Percentiles rank a stretch among this genome's conserved stretches.
phyloP scores from a whole-genome alignment of 1,284 basidiomycete genomes.

The Ganoderma lucidum region DNA sequence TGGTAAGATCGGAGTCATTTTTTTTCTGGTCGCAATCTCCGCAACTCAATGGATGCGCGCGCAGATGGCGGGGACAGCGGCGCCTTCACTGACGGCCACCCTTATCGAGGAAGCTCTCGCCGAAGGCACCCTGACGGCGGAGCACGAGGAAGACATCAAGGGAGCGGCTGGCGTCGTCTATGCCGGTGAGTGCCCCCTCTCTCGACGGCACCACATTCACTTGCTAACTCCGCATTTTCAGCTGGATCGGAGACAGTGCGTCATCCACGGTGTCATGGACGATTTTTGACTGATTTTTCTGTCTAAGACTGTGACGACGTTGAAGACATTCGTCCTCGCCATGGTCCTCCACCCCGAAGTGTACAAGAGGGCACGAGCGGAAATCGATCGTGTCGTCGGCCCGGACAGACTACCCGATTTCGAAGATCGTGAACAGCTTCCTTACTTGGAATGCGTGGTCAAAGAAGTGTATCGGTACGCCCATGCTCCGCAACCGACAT shows the following conservation, averaged over 20 bases:
- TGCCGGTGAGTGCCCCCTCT: constrained; percentile 29
- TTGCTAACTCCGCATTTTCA: constrained; percentile 13
- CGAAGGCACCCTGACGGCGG: constrained; percentile 23
- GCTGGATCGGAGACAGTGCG: constrained; percentile 37
- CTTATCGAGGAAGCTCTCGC: constrained; percentile 34
- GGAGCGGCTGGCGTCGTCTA: constrained; percentile 36
- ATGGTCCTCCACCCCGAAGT: constrained; percentile 39
- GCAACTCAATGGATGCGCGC: neutral
- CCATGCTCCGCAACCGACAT: neutral
- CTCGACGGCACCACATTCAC: neutral
- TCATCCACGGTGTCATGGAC: neutral
- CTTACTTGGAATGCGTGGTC: constrained; percentile 45
- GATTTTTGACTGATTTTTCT: neutral
- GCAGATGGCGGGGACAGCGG: constrained; percentile 35
- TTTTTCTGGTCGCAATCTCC: neutral
- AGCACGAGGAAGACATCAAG: constrained; percentile 38
- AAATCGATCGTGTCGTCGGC: constrained; percentile 44
- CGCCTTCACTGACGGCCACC: constrained; percentile 34
- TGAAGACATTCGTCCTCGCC: constrained; percentile 37
- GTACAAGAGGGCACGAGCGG: constrained; percentile 41
- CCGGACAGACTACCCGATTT: constrained; percentile 43
- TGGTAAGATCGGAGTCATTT: constrained; percentile 27
- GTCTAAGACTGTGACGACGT: constrained; percentile 33
- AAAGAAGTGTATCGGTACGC: constrained; percentile 39
- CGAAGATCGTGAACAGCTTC: constrained; percentile 42